Evolutionary conservation across 768 basidiomycete genomes (phyloP).

Genomic region (Chalciporus chontae): DNA sequence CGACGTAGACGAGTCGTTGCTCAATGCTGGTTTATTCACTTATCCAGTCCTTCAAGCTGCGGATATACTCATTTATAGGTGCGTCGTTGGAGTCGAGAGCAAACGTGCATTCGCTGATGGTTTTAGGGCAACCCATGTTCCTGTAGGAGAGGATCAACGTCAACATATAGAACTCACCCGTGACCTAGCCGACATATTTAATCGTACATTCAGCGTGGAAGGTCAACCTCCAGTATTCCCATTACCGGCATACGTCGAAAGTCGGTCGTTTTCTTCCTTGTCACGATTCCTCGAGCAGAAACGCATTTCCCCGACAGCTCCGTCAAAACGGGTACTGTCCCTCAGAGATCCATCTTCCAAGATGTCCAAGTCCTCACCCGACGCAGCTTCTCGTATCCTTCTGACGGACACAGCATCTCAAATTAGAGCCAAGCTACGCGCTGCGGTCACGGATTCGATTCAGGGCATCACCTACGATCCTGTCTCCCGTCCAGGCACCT

Average conservation of each 20-base stretch:
- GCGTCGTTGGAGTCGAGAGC: constrained; percentile 13
- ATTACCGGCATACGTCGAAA: constrained; percentile 66
- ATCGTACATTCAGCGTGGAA: constrained; percentile 54
- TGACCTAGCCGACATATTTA: constrained; percentile 82
- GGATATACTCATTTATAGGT: constrained; percentile 87
- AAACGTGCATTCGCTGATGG: neutral
- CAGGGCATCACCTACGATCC: constrained; percentile 80
- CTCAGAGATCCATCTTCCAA: constrained; percentile 82
- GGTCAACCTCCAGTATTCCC: constrained; percentile 55
- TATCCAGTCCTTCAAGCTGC: constrained; percentile 94
- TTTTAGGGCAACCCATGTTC: constrained; percentile 82
- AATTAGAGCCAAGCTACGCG: constrained; percentile 69
- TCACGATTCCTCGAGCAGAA: neutral
- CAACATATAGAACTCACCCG: constrained; percentile 91
- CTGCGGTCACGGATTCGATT: constrained; percentile 83
- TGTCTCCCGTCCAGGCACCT: constrained; percentile 69
- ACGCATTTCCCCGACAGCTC: constrained; percentile 43
- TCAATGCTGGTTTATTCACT: constrained; percentile 84
- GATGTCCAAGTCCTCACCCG: constrained; percentile 93
- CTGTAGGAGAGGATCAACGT: constrained; percentile 94
- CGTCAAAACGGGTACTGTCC: constrained; percentile 79
- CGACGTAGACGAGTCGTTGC: constrained; percentile 75
- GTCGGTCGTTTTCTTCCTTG: constrained; percentile 42
- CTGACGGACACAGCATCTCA: constrained; percentile 67
- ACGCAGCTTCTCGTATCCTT: constrained; percentile 76